Base-by-base conservation (phyloP, 2,329 filamentous ascomycete genomes). In the Botryotinia globosa region DNA sequence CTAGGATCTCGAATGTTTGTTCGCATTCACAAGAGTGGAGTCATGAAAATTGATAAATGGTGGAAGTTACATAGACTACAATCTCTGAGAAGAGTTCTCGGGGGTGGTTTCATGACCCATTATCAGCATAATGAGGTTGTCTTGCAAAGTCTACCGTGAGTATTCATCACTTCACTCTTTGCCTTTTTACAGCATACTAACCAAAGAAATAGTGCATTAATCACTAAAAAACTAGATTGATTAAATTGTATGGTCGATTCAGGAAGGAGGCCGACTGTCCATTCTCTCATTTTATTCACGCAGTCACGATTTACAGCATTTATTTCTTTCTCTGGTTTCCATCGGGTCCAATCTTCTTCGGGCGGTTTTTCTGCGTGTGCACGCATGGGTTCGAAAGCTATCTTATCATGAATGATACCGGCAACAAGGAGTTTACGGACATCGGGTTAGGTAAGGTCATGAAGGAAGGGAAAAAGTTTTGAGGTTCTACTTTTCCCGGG, bases 31-130 rank as follows among this genome's bases (percentile, higher is more conserved):
- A 84, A 85, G 34, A 86, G 85, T 64, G 87, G 88, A 4, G 85
- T 87, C 70, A 87, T 92, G 83, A 85, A 83, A 68, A 88, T 93
- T 68, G 90, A 93, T 80, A 86, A 87, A 75, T 93, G 91, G 91
- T 93, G 91, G 91, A 93, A 93, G 81, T 83, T 92, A 77, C 85
- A 89, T 76, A 84, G 90, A 44, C 81, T 92, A 68, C 87, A 89
- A 74, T 86, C 87, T 4, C 81, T 93, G 70, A 86, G 88, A 78
- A 82, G 90, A 56, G 82, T 90, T 44, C 82, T 92, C 58, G 87
- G 88, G 73, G 86, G 87, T 22, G 89, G 89, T 0, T 90, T 91
- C 76, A 81, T 89, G 63, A 85, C 85, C 68, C 89, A 91, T 81
- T 91, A 90, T 78, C 85, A 89, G 78, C 83, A 85, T 62, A 91